Percentiles rank a stretch among this genome's conserved stretches.
phyloP scores from a whole-genome alignment of 2,329 filamentous ascomycete genomes.

The Fusarium dlaminii region DNA sequence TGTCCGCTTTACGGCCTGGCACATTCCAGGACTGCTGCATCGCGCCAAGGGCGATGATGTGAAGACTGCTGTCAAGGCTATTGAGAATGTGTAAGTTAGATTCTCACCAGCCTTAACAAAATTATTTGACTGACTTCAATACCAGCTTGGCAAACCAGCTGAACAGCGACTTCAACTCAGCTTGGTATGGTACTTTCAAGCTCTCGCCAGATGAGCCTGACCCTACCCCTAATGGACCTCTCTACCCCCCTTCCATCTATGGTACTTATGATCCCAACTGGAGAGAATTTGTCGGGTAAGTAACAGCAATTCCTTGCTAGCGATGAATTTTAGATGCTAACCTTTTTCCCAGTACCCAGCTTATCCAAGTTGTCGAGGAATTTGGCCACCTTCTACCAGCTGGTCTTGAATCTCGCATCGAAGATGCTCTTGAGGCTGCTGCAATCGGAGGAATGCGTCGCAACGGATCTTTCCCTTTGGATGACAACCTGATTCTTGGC shows the following conservation, averaged over 20 bases:
- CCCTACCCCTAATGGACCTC: not conserved
- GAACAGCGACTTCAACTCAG: slow-evolving; percentile 3
- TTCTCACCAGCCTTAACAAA: rapidly evolving
- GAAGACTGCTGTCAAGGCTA: slow-evolving; percentile 2
- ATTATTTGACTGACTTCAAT: not conserved
- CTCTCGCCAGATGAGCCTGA: slow-evolving; percentile 16
- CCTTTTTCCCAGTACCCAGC: not conserved
- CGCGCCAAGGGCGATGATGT: not conserved
- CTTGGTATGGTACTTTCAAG: slow-evolving; percentile 17
- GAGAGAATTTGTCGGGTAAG: slow-evolving; percentile 15
- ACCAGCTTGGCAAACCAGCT: slow-evolving; percentile 4
- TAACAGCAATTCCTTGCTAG: too few species aligned
- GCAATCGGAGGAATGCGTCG: slow-evolving; percentile 17
- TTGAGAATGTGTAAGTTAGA: slow-evolving; percentile 10
- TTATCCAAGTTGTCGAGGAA: slow-evolving; percentile 12
- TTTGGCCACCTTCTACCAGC: not conserved
- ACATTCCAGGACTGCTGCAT: slow-evolving; percentile 48
- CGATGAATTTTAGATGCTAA: not conserved
- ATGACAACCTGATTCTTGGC: slow-evolving; percentile 39
- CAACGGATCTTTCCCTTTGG: slow-evolving; percentile 1
- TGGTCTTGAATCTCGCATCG: not conserved
- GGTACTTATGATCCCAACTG: slow-evolving; percentile 9
- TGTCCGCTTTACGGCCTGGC: slow-evolving; percentile 55
- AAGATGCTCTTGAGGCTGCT: slow-evolving; percentile 1
- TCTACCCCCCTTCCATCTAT: slow-evolving; percentile 12